A percentile compares a stretch with the other conserved stretches of the same genome.
Conservation (phyloP, 305 asterid genomes). For the Galium porrigens region DNA sequence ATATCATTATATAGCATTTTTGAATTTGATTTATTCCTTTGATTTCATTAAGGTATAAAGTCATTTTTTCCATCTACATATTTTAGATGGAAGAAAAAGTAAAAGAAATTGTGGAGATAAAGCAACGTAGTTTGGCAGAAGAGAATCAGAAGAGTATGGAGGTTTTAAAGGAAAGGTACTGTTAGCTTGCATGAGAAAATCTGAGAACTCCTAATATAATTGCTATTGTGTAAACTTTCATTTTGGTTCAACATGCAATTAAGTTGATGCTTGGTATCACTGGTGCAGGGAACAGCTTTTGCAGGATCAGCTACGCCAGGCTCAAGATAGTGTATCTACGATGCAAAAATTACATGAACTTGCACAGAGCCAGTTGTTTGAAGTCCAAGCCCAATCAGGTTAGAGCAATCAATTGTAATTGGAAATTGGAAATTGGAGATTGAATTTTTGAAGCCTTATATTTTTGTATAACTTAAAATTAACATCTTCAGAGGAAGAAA, state of each 20-base stretch:
- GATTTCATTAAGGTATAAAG: background rate
- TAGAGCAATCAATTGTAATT: constrained; percentile 10
- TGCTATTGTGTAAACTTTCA: constrained; percentile 5
- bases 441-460: background rate
- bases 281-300: constrained; percentile 64
- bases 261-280: constrained; percentile 12
- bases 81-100: constrained; percentile 93
- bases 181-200: constrained; percentile 13
- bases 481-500: constrained; percentile 62
- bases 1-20: background rate
- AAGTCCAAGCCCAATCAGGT: constrained; percentile 98
- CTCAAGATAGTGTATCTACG: constrained; percentile 90
- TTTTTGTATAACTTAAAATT: constrained; percentile 14
- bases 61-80: constrained; percentile 14
- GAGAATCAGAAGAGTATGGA: constrained; percentile 95
- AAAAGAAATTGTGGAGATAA: constrained; percentile 90
- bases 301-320: constrained; percentile 93
- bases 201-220: constrained; percentile 11
- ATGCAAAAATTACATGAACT: constrained; percentile 93
- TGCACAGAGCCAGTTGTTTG: constrained; percentile 97
- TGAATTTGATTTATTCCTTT: background rate
- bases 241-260: background rate
- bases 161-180: constrained; percentile 82
- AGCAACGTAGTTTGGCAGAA: constrained; percentile 96
- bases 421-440: background rate